Base-by-base conservation (phyloP, 2,329 filamentous ascomycete genomes). In the Stagonosporopsis tanaceti region DNA sequence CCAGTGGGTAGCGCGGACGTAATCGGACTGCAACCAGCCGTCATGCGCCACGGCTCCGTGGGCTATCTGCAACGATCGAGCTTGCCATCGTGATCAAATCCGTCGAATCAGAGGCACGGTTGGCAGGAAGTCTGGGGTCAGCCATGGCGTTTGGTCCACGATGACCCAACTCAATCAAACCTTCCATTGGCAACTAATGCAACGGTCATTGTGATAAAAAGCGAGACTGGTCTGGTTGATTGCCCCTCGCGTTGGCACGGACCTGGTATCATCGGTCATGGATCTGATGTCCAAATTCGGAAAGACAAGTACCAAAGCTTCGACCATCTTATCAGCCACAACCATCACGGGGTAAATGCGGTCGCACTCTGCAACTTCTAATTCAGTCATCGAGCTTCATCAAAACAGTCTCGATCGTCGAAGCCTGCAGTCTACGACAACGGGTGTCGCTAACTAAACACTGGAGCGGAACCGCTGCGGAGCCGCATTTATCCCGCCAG, bases 251-350 rank as follows among this genome's bases (percentile, higher is more conserved):
- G 53, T 54, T 64, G 59, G 68, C 65, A 68, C 65, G 64, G 64
- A 60, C 66, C 50, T 50, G 44, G 40, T 53, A 41, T 59, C 45
- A 40, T 51, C 30, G 64, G 52, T 53, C 46, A 65, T 70, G 68
- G 68, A 69, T 70, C 60, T 56, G 61, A 69, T 70, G 63, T 69
- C 68, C 68, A 48, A 62, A 66, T 67, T 54, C 60, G 68, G 68
- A 65, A 61, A 68, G 65, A 51, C 39, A 35, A 45, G 27, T 20
- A 44, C 44, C 39, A 61, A 50, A 62, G 60, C 47, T 56, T 57
- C 53, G 50, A 56, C 60, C 57, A 60, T 48, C 60, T 61, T 65
- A 47, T 50, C 61, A 61, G 59, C 65, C 62, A 47, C 51, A 56
- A 51, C 39, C 53, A 52, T 45, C 38, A 53, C 57, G 44, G 60